Evolutionary conservation across 306 rosid species (phyloP), one percentile per base, ranked within the genome.

Genomic region (Abrus precatorius): DNA sequence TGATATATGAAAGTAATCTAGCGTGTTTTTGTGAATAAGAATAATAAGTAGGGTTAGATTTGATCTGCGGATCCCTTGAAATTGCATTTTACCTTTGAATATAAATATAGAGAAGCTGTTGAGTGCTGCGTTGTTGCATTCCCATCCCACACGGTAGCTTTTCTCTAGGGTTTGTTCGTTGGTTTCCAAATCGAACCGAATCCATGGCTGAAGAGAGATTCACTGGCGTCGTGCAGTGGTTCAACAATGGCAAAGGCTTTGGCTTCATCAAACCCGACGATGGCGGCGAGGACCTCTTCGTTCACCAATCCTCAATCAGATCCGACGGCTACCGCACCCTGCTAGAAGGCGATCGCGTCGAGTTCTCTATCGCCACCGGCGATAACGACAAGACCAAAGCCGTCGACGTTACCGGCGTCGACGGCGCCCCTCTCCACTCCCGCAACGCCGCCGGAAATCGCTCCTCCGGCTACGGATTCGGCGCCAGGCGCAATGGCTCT

Each of bases 241-340:
- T 94, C 91, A 90, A 75, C 83, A 92, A 92, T 32, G 45, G 61
- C 33, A 94, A 92, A 62, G 98, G 98, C 5, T 94, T 83, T 32
- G 98, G 98, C 50, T 94, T 94, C 86, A 92, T 94, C 88, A 85
- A 88, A 43, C 98, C 98, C 47, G 97, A 94, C 10, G 89, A 83
- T 32, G 97, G 87, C 4, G 83, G 88, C 9, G 97, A 92, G 2
- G 98, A 94, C 79, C 90, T 94, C 43, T 94, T 94, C 55, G 94
- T 94, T 14, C 98, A 94, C 72, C 97, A 94, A 48, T 94, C 98
- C 0, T 81, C 94, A 52, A 88, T 94, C 91, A 82, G 85, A 86
- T 92, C 97, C 76, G 94, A 94, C n/a, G 97, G 97, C 1, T 92
- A 74, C 82, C 94, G 98, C 28, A 80, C 87, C 34, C 89, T 94